These are phyloP conservation scores for Teratosphaeria epicoccoides DNA, from an alignment of 2,329 filamentous ascomycete genomes.

Conservation along the genomic window DNA sequence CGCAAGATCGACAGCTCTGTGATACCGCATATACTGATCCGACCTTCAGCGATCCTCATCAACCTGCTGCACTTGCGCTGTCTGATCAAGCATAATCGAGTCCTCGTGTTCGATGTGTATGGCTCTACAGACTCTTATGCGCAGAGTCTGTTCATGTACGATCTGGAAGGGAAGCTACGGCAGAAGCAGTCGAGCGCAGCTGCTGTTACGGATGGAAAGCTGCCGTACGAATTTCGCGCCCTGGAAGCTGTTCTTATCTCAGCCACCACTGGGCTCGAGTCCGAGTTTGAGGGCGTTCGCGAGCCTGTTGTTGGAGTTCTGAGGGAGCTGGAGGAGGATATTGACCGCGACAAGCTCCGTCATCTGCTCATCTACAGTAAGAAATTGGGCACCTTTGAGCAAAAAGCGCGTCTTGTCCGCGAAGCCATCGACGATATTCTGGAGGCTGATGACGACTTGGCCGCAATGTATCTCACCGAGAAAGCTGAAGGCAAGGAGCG, in stretches of 20 bases:
- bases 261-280: constrained; percentile 82
- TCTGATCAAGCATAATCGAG: constrained; percentile 86
- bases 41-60: constrained; percentile 83
- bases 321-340: constrained; percentile 87
- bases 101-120: constrained; percentile 92
- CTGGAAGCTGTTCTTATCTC: constrained; percentile 91
- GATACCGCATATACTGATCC: constrained; percentile 87
- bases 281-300: constrained; percentile 85
- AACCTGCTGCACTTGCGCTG: constrained; percentile 95
- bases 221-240: constrained; percentile 93
- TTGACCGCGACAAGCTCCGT: constrained; percentile 85
- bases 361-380: constrained; percentile 90
- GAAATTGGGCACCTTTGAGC: constrained; percentile 91
- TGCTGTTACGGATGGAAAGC: constrained; percentile 40
- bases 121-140: constrained; percentile 90
- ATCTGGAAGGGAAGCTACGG: constrained; percentile 81
- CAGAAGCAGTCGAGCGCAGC: constrained; percentile 54
- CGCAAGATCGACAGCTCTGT: constrained; percentile 97
- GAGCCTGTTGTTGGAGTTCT: constrained; percentile 86
- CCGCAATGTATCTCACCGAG: constrained; percentile 91
- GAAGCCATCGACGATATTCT: constrained; percentile 92
- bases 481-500: constrained; percentile 64
- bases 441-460: constrained; percentile 90
- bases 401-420: constrained; percentile 85
- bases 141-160: constrained; percentile 96